Percentiles rank a stretch among this genome's conserved stretches.
These are phyloP conservation scores for Botryotinia narcissicola DNA, from an alignment of 2,329 filamentous ascomycete species.

Conservation along the genomic window DNA sequence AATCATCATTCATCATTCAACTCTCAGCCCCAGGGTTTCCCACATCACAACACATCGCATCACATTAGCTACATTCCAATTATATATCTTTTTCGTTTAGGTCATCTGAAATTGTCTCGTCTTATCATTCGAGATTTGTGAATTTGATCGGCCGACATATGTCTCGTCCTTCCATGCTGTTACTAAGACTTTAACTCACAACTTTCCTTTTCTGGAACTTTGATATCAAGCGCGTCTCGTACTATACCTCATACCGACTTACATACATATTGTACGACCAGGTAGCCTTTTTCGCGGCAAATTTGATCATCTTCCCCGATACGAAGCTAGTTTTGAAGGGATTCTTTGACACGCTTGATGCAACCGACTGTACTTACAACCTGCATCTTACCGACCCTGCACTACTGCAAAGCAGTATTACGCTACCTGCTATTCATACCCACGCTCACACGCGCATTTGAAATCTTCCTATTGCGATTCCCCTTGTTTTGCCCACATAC, in stretches of 20 bases:
- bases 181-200: neutral
- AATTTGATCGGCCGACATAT: conserved; percentile 9
- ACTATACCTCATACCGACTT: neutral
- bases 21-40: neutral
- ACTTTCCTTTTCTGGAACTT: neutral
- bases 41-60: neutral
- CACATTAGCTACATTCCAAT: conserved; percentile 5
- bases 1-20: neutral
- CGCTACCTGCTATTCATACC: conserved; percentile 6
- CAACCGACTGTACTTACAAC: conserved; percentile 5
- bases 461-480: conserved; percentile 3
- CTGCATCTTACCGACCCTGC: conserved; percentile 6
- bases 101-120: conserved; percentile 2
- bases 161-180: conserved; percentile 5
- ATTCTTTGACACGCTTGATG: conserved; percentile 9
- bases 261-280: neutral
- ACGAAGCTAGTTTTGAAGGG: neutral
- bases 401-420: conserved; percentile 7
- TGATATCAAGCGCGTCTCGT: neutral
- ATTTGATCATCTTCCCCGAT: neutral
- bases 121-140: conserved; percentile 1
- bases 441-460: conserved; percentile 5
- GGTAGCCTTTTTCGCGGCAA: conserved; percentile 1
- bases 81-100: neutral
- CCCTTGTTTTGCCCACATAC: conserved; percentile 12